Evolutionary conservation across 2,329 filamentous ascomycete species (phyloP).

Genomic region (Hypomyces rosellus): DNA sequence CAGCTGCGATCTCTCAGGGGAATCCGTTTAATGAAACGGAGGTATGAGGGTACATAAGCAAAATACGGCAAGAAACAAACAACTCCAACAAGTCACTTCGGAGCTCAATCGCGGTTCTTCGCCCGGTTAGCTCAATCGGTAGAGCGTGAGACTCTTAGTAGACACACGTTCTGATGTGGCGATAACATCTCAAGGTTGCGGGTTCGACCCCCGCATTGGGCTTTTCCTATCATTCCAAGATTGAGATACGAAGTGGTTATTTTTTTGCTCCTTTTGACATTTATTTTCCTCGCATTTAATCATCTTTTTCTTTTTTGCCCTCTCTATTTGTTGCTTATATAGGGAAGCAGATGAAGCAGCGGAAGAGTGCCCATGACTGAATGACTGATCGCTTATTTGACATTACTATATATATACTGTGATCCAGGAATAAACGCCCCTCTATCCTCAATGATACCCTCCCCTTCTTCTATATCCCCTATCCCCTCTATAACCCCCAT

Average conservation of each 20-base stretch:
- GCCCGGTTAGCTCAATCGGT: slow-evolving; percentile 40
- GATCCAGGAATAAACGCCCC: neutral
- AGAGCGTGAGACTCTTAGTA: slow-evolving; percentile 65
- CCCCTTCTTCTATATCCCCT: slow-evolving; percentile 28
- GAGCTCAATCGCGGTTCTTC: slow-evolving; percentile 1
- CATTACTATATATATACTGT: neutral
- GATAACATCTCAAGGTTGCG: slow-evolving; percentile 42
- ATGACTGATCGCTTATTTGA: no score
- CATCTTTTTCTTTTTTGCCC: no score
- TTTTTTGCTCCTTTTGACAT: slow-evolving; percentile 6
- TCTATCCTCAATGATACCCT: slow-evolving; percentile 22
- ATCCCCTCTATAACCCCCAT: slow-evolving; percentile 30
- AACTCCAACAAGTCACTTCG: neutral
- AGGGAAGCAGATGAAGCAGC: no score
- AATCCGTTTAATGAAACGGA: no score
- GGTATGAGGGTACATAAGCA: no score
- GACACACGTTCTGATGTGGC: slow-evolving; percentile 12
- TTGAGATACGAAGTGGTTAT: slow-evolving; percentile 4
- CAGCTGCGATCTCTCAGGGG: no score
- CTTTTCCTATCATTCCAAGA: slow-evolving; percentile 29
- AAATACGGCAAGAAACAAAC: no score
- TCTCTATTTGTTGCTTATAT: no score
- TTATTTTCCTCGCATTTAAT: neutral
- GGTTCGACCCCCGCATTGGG: slow-evolving; percentile 45
- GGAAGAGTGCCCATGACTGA: no score